Evolutionary conservation across 805 yeast genomes (phyloP).

Genomic region (Yarrowia divulgata): DNA sequence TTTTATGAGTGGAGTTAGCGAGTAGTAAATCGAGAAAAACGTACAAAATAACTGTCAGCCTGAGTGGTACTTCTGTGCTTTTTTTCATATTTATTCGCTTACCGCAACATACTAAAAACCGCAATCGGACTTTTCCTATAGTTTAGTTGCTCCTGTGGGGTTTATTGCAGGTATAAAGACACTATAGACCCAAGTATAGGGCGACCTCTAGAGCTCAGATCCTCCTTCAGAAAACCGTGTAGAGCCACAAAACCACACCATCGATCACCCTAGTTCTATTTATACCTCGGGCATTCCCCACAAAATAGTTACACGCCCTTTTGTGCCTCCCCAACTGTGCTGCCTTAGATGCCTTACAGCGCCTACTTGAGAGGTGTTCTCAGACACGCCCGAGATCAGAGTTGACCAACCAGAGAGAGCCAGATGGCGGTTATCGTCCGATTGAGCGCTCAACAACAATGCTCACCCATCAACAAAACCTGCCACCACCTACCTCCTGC

Average conservation of each 20-base stretch:
- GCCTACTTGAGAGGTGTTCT: background rate
- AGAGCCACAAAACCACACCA: background rate
- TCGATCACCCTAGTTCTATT: background rate
- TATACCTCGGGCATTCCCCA: background rate
- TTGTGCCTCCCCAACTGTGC: background rate
- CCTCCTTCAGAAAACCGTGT: too few relatives aligned
- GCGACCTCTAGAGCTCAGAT: background rate
- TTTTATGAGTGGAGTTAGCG: too few relatives aligned
- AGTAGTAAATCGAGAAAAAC: background rate
- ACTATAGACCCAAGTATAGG: background rate
- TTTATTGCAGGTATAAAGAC: background rate
- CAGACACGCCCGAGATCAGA: conserved; percentile 9
- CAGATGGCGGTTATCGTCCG: background rate
- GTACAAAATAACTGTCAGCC: too few relatives aligned
- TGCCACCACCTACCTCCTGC: too few relatives aligned
- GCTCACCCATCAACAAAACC: too few relatives aligned
- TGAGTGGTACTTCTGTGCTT: too few relatives aligned
- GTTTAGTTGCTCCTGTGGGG: background rate
- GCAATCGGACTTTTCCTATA: background rate
- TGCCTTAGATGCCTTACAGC: background rate
- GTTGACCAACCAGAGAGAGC: background rate
- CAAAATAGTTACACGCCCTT: conserved; percentile 2
- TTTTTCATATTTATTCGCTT: background rate
- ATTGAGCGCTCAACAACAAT: too few relatives aligned
- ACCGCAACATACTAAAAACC: too few relatives aligned